Base-by-base conservation (phyloP, 345 rosid species). In the Camelina neglecta region DNA sequence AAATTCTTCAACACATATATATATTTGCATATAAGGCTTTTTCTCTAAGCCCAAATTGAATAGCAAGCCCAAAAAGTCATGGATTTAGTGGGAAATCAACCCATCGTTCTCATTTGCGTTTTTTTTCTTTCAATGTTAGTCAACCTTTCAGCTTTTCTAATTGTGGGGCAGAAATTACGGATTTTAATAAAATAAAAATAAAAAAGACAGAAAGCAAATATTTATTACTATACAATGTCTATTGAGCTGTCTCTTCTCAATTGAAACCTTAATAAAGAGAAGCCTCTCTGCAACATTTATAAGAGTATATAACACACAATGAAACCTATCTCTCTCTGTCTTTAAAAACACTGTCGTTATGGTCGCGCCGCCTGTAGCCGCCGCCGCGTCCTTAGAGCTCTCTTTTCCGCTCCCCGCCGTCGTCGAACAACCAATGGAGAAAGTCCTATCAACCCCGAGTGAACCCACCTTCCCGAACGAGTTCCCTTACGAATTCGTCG, bases 401-500 rank as follows among this genome's bases (percentile, higher is more conserved):
- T 72, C 80, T 61, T 84, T 86, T 1, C 69, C 82, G 78, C 76
- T 74, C 24, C 72, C 80, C 0, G 9, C 75, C 8, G 83, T 81
- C 53, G 81, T 73, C 33, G 79, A 61, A 35, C 5, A 67, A 3
- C 33, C 79, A 44, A 20, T 33, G 67, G 79, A 82, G 16, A 8
- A 55, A 47, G 36, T 13, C 13, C 23, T 48, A 48, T 50, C 48
- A 77, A 35, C 62, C 2, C 44, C 78, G 68, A 60, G 44, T 68
- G 58, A 49, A 53, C 59, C 75, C 57, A 51, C 26, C 38, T 83
- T 88, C 70, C 89, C 94, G 0, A 62, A 68, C 2, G 95, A 91
- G 81, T 83, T 91, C 65, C 96, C 94, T 15, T 88, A 76, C 78
- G 93, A 87, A 69, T 79, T 84, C 33, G 90, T 84, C 33, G 90